Evolutionary conservation across 345 rosid genomes (phyloP).

Genomic region (Triadica sebifera): DNA sequence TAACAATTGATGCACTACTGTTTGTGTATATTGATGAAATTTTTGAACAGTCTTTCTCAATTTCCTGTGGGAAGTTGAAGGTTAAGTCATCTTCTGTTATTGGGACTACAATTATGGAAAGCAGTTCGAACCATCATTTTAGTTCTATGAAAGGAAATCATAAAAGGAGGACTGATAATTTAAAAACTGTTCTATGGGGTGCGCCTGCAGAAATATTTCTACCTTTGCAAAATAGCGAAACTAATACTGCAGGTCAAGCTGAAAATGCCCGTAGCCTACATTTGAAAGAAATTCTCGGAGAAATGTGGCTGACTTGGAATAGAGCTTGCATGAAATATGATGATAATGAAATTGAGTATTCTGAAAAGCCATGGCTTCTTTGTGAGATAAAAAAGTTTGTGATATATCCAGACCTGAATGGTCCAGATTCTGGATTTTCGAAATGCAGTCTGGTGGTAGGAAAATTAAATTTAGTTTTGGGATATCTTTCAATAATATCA

Average conservation of each 20-base stretch:
- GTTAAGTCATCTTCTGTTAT: conserved; percentile 39
- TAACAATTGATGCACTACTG: conserved; percentile 52
- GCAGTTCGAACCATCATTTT: conserved; percentile 25
- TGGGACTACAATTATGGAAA: conserved; percentile 30
- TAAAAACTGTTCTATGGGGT: conserved; percentile 46
- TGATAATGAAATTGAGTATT: conserved; percentile 41
- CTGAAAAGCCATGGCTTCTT: conserved; percentile 62
- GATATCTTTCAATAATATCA: conserved; percentile 50
- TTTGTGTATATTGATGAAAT: conserved; percentile 43
- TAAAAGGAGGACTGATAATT: conserved; percentile 35
- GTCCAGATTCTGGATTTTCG: conserved; percentile 49
- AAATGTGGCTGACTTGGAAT: conserved; percentile 71
- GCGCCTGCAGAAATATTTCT: conserved; percentile 53
- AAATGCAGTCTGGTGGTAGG: conserved; percentile 65
- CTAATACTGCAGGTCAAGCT: conserved; percentile 28
- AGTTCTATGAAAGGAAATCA: conserved; percentile 32
- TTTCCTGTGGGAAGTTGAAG: conserved; percentile 60
- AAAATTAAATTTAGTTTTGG: conserved; percentile 57
- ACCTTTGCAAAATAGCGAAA: conserved; percentile 34
- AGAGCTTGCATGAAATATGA: conserved; percentile 39
- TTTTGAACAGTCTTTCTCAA: conserved; percentile 44
- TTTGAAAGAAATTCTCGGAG: conserved; percentile 49
- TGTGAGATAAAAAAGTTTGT: conserved; percentile 55
- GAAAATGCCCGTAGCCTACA: conserved; percentile 32
- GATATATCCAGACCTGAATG: conserved; percentile 41